Evolutionary conservation across 345 rosid genomes (phyloP), one percentile per base, ranked within the genome.

Genomic region (Camelina sativa): DNA sequence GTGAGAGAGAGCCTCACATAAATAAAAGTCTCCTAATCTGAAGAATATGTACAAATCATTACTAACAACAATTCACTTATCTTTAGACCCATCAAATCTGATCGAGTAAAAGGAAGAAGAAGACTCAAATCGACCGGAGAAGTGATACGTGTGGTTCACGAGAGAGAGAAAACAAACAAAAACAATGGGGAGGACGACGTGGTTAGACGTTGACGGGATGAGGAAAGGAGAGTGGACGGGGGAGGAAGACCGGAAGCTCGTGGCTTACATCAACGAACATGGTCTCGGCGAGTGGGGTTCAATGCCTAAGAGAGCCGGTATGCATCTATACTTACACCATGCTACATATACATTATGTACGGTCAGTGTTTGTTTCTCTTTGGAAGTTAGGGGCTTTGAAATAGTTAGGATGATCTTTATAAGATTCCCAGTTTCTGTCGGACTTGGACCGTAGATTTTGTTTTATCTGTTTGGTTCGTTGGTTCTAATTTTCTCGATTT

Each of bases 171-270:
- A 4, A 51, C 16, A 20, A 48, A 47, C 48, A 16, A 60, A 19
- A 58, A 56, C 30, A 4, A 76, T 77, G 80, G 80, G 76, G 48
- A 77, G 76, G 57, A 77, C 76, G 25, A 52, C 80, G 4, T 77
- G 80, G 80, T 35, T 59, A 34, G 80, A 77, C 73, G 77, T 32
- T 0, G 63, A 72, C 43, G 80, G 80, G 62, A 25, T 86, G 67
- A 92, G 85, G 85, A 90, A 84, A 62, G 98, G 98, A 53, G 92
- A 95, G 15, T 90, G 98, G 96, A 85, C 89, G 19, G 78, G 76
- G 2, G 91, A 90, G 76, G 98, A 90, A 78, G 98, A 90, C 52
- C 56, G 75, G 63, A 86, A 69, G 74, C 87, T 92, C 52, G 70
- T 75, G 9, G 87, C 83, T 64, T 83, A 59, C 71, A 85, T 92